Base-by-base conservation (phyloP, 2,329 filamentous ascomycete genomes). In the Mycosphaerelloides madeirae region DNA sequence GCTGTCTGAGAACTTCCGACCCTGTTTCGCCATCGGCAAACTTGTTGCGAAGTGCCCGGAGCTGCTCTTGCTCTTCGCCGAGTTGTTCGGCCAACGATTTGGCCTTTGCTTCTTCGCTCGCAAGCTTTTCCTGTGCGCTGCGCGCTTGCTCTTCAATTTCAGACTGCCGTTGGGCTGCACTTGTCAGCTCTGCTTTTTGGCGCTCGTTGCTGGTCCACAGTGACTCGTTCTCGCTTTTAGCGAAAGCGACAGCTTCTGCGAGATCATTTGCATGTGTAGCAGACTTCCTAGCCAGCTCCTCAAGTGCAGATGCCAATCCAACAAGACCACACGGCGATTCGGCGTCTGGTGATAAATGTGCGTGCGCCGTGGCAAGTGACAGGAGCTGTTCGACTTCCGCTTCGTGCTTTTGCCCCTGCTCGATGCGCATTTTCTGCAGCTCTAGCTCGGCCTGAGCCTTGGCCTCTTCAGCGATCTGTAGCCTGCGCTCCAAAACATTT, bases 21-120 rank as follows among this genome's bases (percentile, higher is more conserved):
- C 88, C 88, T 3, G 83, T 89, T 65, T 93, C 87, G 13, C 87
- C 89, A 52, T 90, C 85, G 1, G 85, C 80, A 60, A 95, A 83
- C 63, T 84, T 85, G 13, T 73, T 71, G 44, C 86, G 80, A 16
- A 95, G 70, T 20, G 77, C 72, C 45, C 76, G 78, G 16, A 95
- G 74, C 55, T 93, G 84, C 12, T 76, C 71, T 31, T 85, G 81
- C 48, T 85, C 80, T 44, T 85, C 80, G 2, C 76, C 72, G n/a
- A 83, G 67, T 54, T 81, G 78, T 11, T 69, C 60, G 13, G 67
- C 66, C 28, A 80, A 60, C 0, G 70, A 68, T 2, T 62, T 61
- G 6, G 71, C 61, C 53, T 73, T 76, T 8, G 68, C 69, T 42
- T 68, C 70, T 51, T 74, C 72, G 12, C 68, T 64, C 6, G 70